phyloP scores from a whole-genome alignment of 257 asterid genomes.

The Solanum virginianum region DNA sequence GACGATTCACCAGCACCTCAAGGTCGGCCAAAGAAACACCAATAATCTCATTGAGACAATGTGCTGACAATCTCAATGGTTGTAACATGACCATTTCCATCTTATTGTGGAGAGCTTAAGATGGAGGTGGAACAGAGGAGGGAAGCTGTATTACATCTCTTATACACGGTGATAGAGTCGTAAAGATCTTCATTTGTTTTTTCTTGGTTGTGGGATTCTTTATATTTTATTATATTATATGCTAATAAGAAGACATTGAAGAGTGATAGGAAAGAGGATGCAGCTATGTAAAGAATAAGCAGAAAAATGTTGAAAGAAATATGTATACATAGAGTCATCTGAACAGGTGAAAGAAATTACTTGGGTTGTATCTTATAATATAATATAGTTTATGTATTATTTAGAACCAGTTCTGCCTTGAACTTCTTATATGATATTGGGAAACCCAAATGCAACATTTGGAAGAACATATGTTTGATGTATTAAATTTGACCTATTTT shows the following conservation, averaged over 20 bases:
- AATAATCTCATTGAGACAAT: slow-evolving; percentile 45
- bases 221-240: background rate
- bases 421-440: background rate
- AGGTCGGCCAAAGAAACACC: slow-evolving; percentile 91
- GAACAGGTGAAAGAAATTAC: background rate
- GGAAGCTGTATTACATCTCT: background rate
- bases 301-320: background rate
- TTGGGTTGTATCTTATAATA: background rate
- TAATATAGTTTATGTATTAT: background rate
- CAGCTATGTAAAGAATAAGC: background rate
- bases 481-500: background rate
- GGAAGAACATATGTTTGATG: background rate
- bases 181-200: background rate
- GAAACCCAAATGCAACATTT: background rate
- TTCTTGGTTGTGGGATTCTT: background rate
- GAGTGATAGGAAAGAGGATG: background rate
- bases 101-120: background rate
- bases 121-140: background rate
- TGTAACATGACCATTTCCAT: background rate
- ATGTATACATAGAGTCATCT: background rate
- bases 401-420: background rate
- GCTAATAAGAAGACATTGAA: background rate
- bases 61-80: background rate
- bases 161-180: background rate
- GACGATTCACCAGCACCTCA: slow-evolving; percentile 44